Conservation (phyloP, 371 early-diverging fungal species). For the Mucor plumbeus region DNA sequence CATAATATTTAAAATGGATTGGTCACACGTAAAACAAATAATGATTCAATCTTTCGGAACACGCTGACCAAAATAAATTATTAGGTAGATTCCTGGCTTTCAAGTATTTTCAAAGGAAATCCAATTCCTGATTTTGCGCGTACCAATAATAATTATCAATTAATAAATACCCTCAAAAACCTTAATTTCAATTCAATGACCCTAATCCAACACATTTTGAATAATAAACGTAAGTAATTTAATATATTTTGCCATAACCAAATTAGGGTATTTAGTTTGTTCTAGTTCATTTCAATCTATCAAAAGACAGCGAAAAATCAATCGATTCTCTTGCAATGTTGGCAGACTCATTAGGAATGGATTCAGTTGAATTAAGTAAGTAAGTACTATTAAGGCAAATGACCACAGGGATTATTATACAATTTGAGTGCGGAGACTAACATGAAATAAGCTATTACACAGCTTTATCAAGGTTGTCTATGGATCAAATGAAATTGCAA, state of each 20-base stretch:
- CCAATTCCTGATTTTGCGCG: conserved; percentile 17
- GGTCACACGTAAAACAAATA: conserved; percentile 7
- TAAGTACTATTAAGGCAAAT: conserved; percentile 11
- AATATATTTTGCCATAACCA: too few species aligned
- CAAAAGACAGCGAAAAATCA: not conserved
- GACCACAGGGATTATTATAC: not conserved
- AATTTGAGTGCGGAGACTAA: not conserved
- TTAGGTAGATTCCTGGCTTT: conserved; percentile 18
- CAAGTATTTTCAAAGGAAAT: conserved; percentile 4
- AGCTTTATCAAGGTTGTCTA: conserved; percentile 12
- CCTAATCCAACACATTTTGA: conserved; percentile 11
- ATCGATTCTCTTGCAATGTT: conserved; percentile 12
- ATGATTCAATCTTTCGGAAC: not conserved
- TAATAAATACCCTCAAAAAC: conserved; percentile 10
- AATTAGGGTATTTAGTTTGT: too few species aligned
- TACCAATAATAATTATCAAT: conserved; percentile 16
- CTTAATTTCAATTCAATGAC: conserved; percentile 11
- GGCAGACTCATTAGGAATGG: conserved; percentile 16
- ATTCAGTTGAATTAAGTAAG: conserved; percentile 20
- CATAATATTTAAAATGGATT: not conserved
- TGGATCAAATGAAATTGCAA: conserved; percentile 9
- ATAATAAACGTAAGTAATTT: not conserved
- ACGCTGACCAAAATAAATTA: not conserved
- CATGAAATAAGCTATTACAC: conserved; percentile 18
- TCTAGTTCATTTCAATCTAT: not conserved